Conservation (phyloP, 208 protist genomes). For the Blechomonas ayalai region DNA sequence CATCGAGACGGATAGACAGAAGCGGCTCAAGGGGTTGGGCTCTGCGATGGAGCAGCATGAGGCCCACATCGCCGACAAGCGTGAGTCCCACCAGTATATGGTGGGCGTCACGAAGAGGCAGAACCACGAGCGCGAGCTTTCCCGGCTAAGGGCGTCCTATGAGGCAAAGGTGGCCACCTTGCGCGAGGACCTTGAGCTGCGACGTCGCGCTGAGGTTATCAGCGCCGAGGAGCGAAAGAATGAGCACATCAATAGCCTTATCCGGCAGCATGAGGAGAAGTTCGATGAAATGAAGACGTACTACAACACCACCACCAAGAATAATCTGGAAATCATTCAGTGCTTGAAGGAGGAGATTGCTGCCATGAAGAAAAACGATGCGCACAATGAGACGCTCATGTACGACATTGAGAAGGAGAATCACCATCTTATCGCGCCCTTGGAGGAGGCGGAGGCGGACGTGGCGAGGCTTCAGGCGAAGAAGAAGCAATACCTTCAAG, state of each 20-base stretch:
- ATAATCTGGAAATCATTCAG: conserved; percentile 97
- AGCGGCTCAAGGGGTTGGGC: conserved; percentile 44
- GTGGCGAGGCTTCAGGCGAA: conserved; percentile 87
- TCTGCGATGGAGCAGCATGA: conserved; percentile 68
- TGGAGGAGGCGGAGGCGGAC: conserved; percentile 84
- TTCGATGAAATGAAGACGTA: conserved; percentile 97
- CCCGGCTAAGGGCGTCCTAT: conserved; percentile 76
- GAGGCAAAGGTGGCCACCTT: conserved; percentile 87
- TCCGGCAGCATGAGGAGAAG: conserved; percentile 92
- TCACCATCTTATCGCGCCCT: conserved; percentile 91
- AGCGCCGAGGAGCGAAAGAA: conserved; percentile 96
- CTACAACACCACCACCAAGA: conserved; percentile 97
- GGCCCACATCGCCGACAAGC: conserved; percentile 72
- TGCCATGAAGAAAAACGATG: conserved; percentile 94
- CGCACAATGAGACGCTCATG: conserved; percentile 95
- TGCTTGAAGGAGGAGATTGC: conserved; percentile 94
- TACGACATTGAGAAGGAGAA: conserved; percentile 97
- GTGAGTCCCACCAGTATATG: conserved; percentile 87
- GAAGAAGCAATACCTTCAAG: conserved; percentile 92
- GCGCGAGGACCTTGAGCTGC: conserved; percentile 89
- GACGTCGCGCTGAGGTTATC: conserved; percentile 90
- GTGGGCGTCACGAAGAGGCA: conserved; percentile 79
- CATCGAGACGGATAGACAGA: conserved; percentile 54
- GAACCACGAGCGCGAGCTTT: conserved; percentile 80
- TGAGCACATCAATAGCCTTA: conserved; percentile 94